These are phyloP conservation scores for Nicotiana noctiflora DNA, from an alignment of 257 asterid genomes.

Conservation along the genomic window DNA sequence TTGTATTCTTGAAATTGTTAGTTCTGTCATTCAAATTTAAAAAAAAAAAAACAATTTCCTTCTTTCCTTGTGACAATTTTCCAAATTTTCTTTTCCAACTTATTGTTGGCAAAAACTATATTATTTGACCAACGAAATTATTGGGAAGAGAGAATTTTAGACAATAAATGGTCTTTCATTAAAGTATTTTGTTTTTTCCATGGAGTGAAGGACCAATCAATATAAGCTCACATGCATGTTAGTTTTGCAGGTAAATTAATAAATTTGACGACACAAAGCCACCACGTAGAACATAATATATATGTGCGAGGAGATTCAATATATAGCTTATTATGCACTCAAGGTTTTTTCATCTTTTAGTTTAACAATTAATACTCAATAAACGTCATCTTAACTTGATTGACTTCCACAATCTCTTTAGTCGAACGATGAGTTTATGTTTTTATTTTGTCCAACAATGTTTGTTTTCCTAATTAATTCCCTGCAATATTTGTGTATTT, in stretches of 20 bases:
- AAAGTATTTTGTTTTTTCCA: neutral
- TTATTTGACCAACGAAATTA: neutral
- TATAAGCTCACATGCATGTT: neutral
- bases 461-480: neutral
- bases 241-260: neutral
- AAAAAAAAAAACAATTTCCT: neutral
- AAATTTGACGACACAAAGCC: neutral
- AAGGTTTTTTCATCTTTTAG: neutral
- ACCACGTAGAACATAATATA: neutral
- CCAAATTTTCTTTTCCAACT: neutral
- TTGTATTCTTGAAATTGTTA: neutral
- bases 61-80: neutral
- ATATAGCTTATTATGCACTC: neutral
- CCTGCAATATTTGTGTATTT: neutral
- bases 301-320: neutral
- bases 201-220: neutral
- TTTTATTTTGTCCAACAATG: neutral
- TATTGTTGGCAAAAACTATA: neutral
- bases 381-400: neutral
- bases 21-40: neutral
- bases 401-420: neutral
- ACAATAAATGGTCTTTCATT: neutral
- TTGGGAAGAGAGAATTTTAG: neutral
- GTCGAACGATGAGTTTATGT: neutral
- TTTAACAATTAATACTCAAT: neutral